These are phyloP conservation scores for Raddia distichophylla DNA, from an alignment of 176 grass and related monocot species.

Conservation along the genomic window DNA sequence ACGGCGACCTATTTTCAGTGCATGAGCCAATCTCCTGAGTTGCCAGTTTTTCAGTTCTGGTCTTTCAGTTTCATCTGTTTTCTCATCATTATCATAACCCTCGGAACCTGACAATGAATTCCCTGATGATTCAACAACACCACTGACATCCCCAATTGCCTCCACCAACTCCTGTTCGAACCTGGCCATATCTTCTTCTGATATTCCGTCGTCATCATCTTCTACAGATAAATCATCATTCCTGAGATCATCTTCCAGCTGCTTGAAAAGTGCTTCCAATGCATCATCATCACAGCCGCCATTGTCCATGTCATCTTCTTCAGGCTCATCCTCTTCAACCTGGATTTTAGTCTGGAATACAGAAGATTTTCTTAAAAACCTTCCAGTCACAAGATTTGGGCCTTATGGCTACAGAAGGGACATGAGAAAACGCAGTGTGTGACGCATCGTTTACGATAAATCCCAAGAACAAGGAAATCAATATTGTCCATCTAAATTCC, in stretches of 20 bases:
- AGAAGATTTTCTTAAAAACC: not conserved
- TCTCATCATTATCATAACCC: conserved; percentile 31
- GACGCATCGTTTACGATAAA: not conserved
- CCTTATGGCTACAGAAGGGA: not conserved
- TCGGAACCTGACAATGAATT: not conserved
- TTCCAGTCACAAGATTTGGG: not conserved
- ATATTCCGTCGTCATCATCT: conserved; percentile 64
- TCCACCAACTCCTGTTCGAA: conserved; percentile 79
- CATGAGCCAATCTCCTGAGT: conserved; percentile 72
- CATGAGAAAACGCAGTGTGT: not conserved
- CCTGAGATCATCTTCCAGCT: conserved; percentile 83
- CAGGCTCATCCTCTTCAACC: conserved; percentile 40
- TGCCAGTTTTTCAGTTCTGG: conserved; percentile 85
- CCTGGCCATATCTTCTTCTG: conserved; percentile 81
- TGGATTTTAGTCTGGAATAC: conserved; percentile 47
- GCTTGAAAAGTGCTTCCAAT: conserved; percentile 75
- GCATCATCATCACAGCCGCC: conserved; percentile 28
- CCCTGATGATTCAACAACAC: conserved; percentile 41
- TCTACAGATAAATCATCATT: conserved; percentile 67
- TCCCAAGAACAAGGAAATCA: not conserved
- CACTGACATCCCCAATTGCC: conserved; percentile 56
- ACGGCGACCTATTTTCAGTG: conserved; percentile 71
- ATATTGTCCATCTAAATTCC: not conserved
- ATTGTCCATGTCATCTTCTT: conserved; percentile 32
- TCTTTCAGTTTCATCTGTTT: conserved; percentile 18